Evolutionary conservation across 495 filamentous ascomycete species (phyloP), one percentile per base, ranked within the genome.

Genomic region (Pseudomonodictys pantanalensis): DNA sequence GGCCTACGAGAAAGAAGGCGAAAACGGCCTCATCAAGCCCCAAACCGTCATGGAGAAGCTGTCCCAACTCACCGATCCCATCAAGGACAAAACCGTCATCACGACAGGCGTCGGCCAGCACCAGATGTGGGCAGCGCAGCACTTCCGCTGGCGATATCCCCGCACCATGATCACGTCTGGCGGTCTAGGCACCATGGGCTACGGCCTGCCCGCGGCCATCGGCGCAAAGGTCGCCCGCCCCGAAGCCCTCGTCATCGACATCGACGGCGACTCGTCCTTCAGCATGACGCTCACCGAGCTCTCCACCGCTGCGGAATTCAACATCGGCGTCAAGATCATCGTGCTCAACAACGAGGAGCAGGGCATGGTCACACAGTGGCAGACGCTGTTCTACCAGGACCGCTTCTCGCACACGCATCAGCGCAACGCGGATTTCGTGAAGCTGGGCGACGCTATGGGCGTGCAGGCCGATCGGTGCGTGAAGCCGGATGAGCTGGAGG

Each of bases 331-430:
- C 71, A 97, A 97, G 78, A 77, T 97, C 47, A 85, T 97, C 59
- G 76, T 97, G 39, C 74, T 97, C 4, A 97, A 97, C 75, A 97
- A 97, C 70, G 92, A 96, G 73, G 91, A 95, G 71, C 92, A 96
- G 72, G 88, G 88, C 52, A 97, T 97, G 92, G 91, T 97, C 2
- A 95, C 92, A 2, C 91, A 97, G 74, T 95, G 91, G 89, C 92
- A 96, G 72, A 86, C 85, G 62, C 79, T 96, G 43, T 96, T 96
- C 76, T 97, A 93, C 73, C 84, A 93, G 64, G 89, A 96, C 67
- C 84, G 92, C 48, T 95, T 92, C 72, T 84, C 90, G 20, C 91
- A 96, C 69, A 95, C 90, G 2, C 92, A 96, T 68, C 90, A 95
- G 72, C 83, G 83, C 69, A 95, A 95, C 71, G 88, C 91, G 3